phyloP scores from a whole-genome alignment of 2,329 filamentous ascomycete genomes.

The Neonectria magnoliae region DNA sequence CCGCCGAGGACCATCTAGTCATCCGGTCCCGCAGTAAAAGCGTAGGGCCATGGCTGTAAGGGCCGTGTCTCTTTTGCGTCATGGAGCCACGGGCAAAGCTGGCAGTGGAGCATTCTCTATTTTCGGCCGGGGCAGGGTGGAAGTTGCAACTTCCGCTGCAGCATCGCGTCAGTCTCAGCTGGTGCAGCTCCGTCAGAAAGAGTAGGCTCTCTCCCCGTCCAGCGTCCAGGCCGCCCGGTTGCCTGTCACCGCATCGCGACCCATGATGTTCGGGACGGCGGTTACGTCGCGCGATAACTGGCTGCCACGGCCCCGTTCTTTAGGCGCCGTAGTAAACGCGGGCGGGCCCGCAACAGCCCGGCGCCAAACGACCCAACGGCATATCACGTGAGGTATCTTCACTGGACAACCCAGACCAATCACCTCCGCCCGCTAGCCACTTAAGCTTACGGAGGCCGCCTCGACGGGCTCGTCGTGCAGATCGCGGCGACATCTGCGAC shows the following conservation, averaged over 20 bases:
- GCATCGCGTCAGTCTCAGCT: not conserved
- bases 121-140: constrained; percentile 6
- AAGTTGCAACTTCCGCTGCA: not conserved
- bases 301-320: constrained; percentile 25
- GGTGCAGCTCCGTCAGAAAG: not conserved
- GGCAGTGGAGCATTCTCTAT: constrained; percentile 5
- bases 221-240: not conserved
- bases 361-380: constrained; percentile 15
- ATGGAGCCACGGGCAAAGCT: constrained; percentile 1
- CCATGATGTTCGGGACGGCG: constrained; percentile 36
- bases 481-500: constrained; percentile 23
- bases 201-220: not conserved
- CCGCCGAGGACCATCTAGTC: constrained; percentile 9
- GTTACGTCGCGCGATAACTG: constrained; percentile 39
- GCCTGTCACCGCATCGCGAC: constrained; percentile 10
- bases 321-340: constrained; percentile 29
- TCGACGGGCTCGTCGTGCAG: constrained; percentile 11
- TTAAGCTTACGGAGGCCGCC: constrained; percentile 11
- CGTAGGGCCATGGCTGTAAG: not conserved
- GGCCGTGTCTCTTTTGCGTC: constrained; percentile 5
- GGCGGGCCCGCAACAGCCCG: not conserved
- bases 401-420: constrained; percentile 8
- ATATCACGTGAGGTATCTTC: constrained; percentile 14
- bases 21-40: not conserved
- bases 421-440: constrained; percentile 12